Evolutionary conservation across 2,329 filamentous ascomycete genomes (phyloP), one percentile per base, ranked within the genome.

Genomic region (Plenodomus tracheiphilus): DNA sequence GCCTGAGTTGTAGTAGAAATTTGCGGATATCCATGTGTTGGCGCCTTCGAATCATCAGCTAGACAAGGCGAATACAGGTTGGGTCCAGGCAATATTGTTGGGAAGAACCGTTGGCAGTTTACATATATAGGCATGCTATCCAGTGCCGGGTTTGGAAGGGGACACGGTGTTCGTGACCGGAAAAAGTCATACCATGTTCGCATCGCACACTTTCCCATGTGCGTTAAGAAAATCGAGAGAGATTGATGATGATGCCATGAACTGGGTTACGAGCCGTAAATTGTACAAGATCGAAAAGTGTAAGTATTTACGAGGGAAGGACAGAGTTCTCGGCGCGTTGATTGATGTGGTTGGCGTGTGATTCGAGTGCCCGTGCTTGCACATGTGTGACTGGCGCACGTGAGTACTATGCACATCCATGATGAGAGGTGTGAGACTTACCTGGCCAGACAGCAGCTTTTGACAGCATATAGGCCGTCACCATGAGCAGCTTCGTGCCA

Each of bases 401-500:
- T 71, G 61, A 74, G 64, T 51, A 64, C 43, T 25, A 39, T 45
- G 6, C n/a, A 28, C 7, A 25, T 13, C 4, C 10, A 34, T n/a
- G 7, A 10, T 15, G 16, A 19, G 21, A 16, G 41, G 22, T 11
- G n/a, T 30, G 16, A 13, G 17, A 77, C 85, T 79, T 77, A 92
- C 89, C 87, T 71, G 92, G 92, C 93, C 94, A 99, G 21, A 96
- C 90, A 57, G 89, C 88, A 54, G 90, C 88, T 74, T 91, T 91
- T 59, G 92, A 88, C 54, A 97, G 81, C 81, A 95, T 88, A 74
- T 90, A 88, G 40, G 91, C 89, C 55, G 89, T 94, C 46, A 94
- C 82, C 64, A 89, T 83, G 62, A 97, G 76, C 40, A 97, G 85
- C 76, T 92, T 94, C 53, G 88, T 87, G 20, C 89, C 91, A 69